Evolutionary conservation across 2,329 filamentous ascomycete genomes (phyloP), one percentile per base, ranked within the genome.

Genomic region (Peltaster fructicola): DNA sequence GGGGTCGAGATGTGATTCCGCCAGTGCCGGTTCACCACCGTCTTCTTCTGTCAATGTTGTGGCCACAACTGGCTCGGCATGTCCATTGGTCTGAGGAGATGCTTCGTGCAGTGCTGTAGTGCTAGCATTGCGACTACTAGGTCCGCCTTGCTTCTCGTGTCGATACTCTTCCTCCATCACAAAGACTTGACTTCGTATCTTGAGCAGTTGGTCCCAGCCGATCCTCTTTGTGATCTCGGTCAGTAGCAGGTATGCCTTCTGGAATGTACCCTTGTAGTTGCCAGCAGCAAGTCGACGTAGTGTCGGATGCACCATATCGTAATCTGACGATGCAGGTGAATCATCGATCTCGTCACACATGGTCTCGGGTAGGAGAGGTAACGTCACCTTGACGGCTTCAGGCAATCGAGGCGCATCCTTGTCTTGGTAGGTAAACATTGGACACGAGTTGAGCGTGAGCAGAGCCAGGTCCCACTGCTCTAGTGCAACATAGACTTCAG

Each of bases 121-220:
- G 56, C 81, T 88, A 23, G 82, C 67, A 47, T 76, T 82, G 21
- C 76, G 68, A 41, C 71, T 73, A 13, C 35, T 44, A 31, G 52
- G 50, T 30, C 55, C 44, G 22, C 51, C 44, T 29, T 78, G 72
- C 51, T 78, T 80, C 54, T 95, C 88, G 29, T 74, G 77, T 23
- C 88, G 72, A 48, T 98, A 98, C 51, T 98, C 88, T 45, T 98
- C 88, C 50, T 98, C 88, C 88, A 98, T 98, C 23, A 98, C 88
- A 41, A 98, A 98, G 2, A 98, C 88, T 34, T 85, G 84, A 56
- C 85, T 95, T 38, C 88, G 69, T 43, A 90, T 92, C 52, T 81
- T 90, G 25, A 98, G 60, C 12, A 98, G 63, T 46, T 93, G 81
- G 41, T 98, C 88, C 88, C 88, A 98, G 18, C 88, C 88, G 40